Conservation (phyloP, 495 filamentous ascomycete genomes). For the Penicillium cataractarum region DNA sequence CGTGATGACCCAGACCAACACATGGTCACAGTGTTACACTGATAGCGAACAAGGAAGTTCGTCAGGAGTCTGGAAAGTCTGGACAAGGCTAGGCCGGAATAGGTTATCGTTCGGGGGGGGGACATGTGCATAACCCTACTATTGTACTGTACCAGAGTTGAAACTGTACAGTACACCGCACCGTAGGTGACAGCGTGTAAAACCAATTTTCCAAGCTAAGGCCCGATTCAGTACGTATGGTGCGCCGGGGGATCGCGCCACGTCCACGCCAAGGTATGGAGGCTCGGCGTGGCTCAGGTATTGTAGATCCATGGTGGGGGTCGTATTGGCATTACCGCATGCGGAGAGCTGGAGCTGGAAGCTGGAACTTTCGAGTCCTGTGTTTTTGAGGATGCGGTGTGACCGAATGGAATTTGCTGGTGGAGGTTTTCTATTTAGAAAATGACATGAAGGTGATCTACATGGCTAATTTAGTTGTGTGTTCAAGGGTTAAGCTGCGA, state of each 20-base stretch:
- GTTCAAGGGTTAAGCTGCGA: no score
- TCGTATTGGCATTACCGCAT: background rate
- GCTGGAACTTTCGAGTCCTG: background rate
- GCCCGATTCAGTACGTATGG: background rate
- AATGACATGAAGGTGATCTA: background rate
- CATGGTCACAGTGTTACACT: no score
- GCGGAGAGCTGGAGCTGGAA: background rate
- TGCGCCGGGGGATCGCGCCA: background rate
- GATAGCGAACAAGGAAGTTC: background rate
- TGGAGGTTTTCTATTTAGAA: background rate
- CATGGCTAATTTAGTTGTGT: background rate
- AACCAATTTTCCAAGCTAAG: background rate
- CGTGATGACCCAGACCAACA: background rate
- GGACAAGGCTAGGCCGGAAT: background rate
- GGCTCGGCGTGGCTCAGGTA: background rate
- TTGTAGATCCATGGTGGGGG: background rate
- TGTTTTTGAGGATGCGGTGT: background rate
- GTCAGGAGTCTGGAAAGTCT: no score
- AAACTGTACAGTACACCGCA: background rate
- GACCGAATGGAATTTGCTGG: background rate
- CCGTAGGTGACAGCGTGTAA: no score
- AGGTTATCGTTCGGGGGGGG: background rate
- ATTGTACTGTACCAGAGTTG: background rate
- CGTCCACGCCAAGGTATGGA: constrained; percentile 1
- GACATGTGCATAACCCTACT: background rate